phyloP scores from a whole-genome alignment of 805 yeast genomes.

The Wickerhamomyces tratensis region DNA sequence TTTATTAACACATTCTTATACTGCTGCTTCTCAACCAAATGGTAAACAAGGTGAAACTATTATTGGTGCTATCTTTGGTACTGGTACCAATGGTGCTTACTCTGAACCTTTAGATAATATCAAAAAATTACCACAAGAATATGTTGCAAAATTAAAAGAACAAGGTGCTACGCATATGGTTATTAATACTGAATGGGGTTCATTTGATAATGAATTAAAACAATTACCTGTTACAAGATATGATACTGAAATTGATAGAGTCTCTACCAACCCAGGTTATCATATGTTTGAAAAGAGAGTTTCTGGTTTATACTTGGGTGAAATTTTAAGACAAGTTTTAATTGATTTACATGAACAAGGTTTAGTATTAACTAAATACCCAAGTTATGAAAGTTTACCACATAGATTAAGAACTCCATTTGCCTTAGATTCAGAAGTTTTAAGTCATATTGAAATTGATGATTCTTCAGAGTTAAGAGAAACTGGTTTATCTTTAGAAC shows the following conservation, averaged over 20 bases:
- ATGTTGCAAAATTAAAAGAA: constrained; percentile 24
- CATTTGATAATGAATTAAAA: constrained; percentile 78
- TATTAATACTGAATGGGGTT: constrained; percentile 96
- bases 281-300: constrained; percentile 92
- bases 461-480: constrained; percentile 62
- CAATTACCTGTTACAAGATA: constrained; percentile 71
- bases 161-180: constrained; percentile 64
- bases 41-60: constrained; percentile 66
- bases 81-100: constrained; percentile 97
- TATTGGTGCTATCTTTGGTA: constrained; percentile 89
- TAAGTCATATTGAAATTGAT: constrained; percentile 81
- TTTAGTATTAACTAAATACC: constrained; percentile 48
- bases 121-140: constrained; percentile 53
- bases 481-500: constrained; percentile 59
- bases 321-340: constrained; percentile 65
- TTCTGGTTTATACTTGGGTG: constrained; percentile 90
- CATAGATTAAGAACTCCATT: constrained; percentile 71
- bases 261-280: constrained; percentile 73
- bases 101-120: constrained; percentile 68
- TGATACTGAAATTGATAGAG: constrained; percentile 62
- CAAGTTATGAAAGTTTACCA: constrained; percentile 27
- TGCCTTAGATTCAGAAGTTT: constrained; percentile 71
- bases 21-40: constrained; percentile 42
- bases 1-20: constrained; percentile 76
- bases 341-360: constrained; percentile 56